phyloP scores from a whole-genome alignment of 169 alveolate genomes.

The Prorocentrum cordatum region DNA sequence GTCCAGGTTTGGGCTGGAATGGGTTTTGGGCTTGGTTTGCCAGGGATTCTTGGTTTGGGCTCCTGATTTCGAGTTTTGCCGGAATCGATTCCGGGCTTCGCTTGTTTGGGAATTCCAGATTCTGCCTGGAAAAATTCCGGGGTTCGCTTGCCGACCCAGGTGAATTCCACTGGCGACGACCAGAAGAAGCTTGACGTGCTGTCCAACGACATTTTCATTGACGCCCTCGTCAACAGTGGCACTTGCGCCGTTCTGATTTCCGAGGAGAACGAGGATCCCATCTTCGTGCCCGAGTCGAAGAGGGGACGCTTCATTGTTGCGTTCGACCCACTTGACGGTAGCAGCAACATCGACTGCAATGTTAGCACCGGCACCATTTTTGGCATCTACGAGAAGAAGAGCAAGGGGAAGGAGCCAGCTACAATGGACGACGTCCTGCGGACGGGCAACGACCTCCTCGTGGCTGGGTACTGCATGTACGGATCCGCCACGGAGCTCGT shows the following conservation, averaged over 20 bases:
- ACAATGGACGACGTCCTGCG: slow-evolving; percentile 32
- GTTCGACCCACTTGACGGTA: slow-evolving; percentile 52
- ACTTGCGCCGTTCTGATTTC: slow-evolving; percentile 28
- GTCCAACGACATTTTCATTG: slow-evolving; percentile 57
- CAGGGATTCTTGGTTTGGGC: too few species aligned
- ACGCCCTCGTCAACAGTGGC: slow-evolving; percentile 38
- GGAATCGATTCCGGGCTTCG: too few species aligned
- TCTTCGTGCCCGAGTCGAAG: too few species aligned
- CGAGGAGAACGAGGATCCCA: slow-evolving; percentile 61
- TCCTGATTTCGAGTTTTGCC: too few species aligned
- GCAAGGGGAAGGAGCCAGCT: not conserved
- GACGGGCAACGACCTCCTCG: slow-evolving; percentile 43
- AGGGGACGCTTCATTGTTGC: slow-evolving; percentile 49
- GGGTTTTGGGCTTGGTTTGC: too few species aligned
- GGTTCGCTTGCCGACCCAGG: too few species aligned
- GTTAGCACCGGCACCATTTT: slow-evolving; percentile 24
- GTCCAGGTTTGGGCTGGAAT: too few species aligned
- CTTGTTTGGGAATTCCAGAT: too few species aligned
- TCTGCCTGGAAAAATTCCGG: too few species aligned
- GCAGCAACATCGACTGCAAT: slow-evolving; percentile 68
- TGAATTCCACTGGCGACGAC: too few species aligned
- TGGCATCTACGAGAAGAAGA: not conserved
- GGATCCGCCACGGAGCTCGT: slow-evolving; percentile 64
- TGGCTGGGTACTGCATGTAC: slow-evolving; percentile 63
- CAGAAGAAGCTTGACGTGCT: slow-evolving; percentile 59